phyloP scores from a whole-genome alignment of 352 stramenopile genomes.

The Globisporangium sylvaticum region DNA sequence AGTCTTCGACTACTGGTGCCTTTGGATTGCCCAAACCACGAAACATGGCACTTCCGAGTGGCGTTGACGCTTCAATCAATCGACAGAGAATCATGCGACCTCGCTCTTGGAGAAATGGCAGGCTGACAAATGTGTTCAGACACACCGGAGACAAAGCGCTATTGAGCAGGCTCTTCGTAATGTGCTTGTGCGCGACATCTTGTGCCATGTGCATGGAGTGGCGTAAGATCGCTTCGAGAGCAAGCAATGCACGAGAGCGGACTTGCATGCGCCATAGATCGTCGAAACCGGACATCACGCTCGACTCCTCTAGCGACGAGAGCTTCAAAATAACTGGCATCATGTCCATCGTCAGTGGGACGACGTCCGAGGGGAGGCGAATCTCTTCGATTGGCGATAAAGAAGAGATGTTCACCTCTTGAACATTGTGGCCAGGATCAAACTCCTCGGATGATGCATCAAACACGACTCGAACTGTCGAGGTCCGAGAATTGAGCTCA shows the following conservation, averaged over 20 bases:
- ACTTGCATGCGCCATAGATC: conserved; percentile 84
- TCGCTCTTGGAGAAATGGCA: conserved; percentile 74
- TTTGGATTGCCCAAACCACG: conserved; percentile 56
- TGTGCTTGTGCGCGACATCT: conserved; percentile 29
- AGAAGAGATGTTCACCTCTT: conserved; percentile 67
- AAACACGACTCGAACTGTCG: conserved; percentile 78
- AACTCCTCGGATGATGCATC: conserved; percentile 62
- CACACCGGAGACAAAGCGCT: conserved; percentile 63
- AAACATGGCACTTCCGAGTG: conserved; percentile 79
- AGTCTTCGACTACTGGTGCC: conserved; percentile 19
- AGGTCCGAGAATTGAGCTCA: conserved; percentile 54
- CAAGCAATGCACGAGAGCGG: conserved; percentile 73
- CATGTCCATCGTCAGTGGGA: conserved; percentile 62
- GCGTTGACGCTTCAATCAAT: conserved; percentile 80
- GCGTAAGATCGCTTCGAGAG: conserved; percentile 72
- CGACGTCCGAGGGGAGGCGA: conserved; percentile 41
- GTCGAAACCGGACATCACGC: conserved; percentile 61
- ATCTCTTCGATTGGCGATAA: conserved; percentile 81
- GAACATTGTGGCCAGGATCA: conserved; percentile 77
- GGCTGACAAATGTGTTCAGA: conserved; percentile 68
- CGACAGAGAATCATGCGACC: conserved; percentile 82
- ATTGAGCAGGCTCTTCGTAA: conserved; percentile 49
- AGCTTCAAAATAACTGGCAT: conserved; percentile 84
- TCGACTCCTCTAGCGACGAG: conserved; percentile 66
- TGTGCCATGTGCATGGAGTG: conserved; percentile 43